Evolutionary conservation across 495 filamentous ascomycete genomes (phyloP), one percentile per base, ranked within the genome.

Genomic region (Penicillium samsonianum): DNA sequence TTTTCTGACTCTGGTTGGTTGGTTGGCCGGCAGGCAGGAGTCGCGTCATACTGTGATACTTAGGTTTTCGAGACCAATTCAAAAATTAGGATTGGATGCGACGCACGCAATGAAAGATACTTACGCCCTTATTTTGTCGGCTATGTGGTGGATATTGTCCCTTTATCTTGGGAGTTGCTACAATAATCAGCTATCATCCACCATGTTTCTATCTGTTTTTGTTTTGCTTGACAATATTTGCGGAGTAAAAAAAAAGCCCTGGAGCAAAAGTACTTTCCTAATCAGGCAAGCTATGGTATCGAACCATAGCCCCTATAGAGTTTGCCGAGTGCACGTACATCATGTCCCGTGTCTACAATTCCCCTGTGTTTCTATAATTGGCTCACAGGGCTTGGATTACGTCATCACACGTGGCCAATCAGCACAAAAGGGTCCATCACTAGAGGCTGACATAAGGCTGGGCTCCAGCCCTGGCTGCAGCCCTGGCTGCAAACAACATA

Each of bases 1-100:
- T 59, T 58, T 61, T 57, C 57, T 65, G 55, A 59, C 45, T 60
- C 46, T 37, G 55, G 49, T 49, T 65, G 37, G 59, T 54, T 53
- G 49, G 44, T 43, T 26, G 53, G 55, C 57, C 30, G 38, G 55
- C 49, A 43, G 38, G 55, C 49, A 43, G 59, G 53, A 62, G 57
- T 65, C 53, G 50, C 45, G 40, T 60, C 51, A 59, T 51, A 35
- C 25, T 57, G 40, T 44, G 49, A 41, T 53, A 61, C 46, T 60
- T 50, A 35, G n/a, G 14, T 54, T 57, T 30, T 57, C 22, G 25
- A 41, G 20, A 28, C 49, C 49, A 41, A 44, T 19, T 59, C 57
- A 20, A 50, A n/a, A 30, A 20, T 43, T 48, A 49, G 46, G 47
- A 59, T 40, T 59, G 48, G 55, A 61, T 50, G 58, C 54, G 37